A percentile compares a stretch with the other conserved stretches of the same genome.
These are phyloP conservation scores for Plasmodium ovale DNA, from an alignment of 169 alveolate genomes.

Conservation along the genomic window DNA sequence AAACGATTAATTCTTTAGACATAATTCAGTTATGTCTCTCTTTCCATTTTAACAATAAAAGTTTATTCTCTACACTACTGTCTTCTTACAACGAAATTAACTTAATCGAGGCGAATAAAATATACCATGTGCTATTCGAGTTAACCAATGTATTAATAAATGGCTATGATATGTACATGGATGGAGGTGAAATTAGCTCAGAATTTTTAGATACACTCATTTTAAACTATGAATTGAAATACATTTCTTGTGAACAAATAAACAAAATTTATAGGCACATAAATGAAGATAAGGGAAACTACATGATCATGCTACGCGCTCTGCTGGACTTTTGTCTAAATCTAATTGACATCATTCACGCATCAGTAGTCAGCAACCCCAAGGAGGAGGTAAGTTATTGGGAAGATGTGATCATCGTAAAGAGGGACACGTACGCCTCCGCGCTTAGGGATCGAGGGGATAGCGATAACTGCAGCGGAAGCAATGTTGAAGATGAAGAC, in stretches of 20 bases:
- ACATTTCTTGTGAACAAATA: constrained; percentile 25
- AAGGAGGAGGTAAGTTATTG: not conserved
- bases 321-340: constrained; percentile 13
- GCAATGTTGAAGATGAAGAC: not conserved
- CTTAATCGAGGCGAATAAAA: constrained; percentile 36
- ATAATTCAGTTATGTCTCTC: constrained; percentile 30
- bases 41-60: not conserved
- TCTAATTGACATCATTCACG: constrained; percentile 4
- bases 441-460: not conserved
- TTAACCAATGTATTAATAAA: constrained; percentile 37
- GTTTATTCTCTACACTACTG: constrained; percentile 6
- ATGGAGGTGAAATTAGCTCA: not conserved
- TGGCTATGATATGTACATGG: constrained; percentile 5
- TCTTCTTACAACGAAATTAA: constrained; percentile 32
- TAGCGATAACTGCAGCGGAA: not conserved
- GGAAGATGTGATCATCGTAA: constrained; percentile 7
- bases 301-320: not conserved
- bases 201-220: constrained; percentile 12
- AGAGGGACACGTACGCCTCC: not conserved
- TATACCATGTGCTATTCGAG: constrained; percentile 43
- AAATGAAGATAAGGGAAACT: constrained; percentile 14
- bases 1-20: constrained; percentile 11
- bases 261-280: constrained; percentile 4
- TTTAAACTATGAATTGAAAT: constrained; percentile 36
- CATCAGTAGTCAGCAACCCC: not conserved